A percentile compares a stretch with the other conserved stretches of the same genome.
Conservation (phyloP, 2,329 filamentous ascomycete genomes). For the Neofusicoccum ribis region DNA sequence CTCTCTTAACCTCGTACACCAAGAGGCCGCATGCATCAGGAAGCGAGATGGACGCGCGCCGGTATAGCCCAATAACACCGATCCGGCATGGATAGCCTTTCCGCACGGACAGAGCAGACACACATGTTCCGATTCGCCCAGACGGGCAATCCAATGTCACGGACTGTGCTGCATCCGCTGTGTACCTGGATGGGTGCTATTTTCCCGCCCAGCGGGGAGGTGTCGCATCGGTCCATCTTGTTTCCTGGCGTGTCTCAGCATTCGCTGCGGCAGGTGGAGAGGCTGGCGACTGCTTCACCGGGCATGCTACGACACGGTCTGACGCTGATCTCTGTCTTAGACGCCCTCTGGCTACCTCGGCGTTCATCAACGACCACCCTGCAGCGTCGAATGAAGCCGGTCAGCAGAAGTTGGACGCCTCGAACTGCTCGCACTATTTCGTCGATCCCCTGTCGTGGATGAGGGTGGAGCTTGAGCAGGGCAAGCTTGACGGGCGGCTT, state of each 20-base stretch:
- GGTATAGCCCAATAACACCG: neutral
- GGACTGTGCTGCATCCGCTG: neutral
- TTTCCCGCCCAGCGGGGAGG: neutral
- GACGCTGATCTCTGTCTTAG: constrained; percentile 34
- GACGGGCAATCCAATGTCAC: neutral
- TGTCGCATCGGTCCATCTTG: neutral
- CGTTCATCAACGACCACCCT: constrained; percentile 68
- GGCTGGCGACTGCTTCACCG: neutral
- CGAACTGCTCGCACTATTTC: constrained; percentile 79
- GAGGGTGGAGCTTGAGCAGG: constrained; percentile 79
- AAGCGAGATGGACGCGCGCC: constrained; percentile 10
- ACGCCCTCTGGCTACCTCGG: constrained; percentile 61
- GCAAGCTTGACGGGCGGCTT: constrained; percentile 78
- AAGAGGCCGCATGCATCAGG: constrained; percentile 2
- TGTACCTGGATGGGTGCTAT: neutral
- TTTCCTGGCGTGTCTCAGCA: neutral
- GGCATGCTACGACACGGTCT: neutral
- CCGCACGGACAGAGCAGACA: constrained; percentile 1
- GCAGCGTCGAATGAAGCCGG: constrained; percentile 19
- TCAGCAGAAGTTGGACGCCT: constrained; percentile 22
- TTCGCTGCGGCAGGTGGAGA: neutral
- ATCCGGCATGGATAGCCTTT: neutral
- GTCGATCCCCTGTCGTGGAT: constrained; percentile 95
- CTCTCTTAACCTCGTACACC: neutral
- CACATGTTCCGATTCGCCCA: neutral